phyloP scores from a whole-genome alignment of 768 basidiomycete species.

The Leccinum longicurvipes region DNA sequence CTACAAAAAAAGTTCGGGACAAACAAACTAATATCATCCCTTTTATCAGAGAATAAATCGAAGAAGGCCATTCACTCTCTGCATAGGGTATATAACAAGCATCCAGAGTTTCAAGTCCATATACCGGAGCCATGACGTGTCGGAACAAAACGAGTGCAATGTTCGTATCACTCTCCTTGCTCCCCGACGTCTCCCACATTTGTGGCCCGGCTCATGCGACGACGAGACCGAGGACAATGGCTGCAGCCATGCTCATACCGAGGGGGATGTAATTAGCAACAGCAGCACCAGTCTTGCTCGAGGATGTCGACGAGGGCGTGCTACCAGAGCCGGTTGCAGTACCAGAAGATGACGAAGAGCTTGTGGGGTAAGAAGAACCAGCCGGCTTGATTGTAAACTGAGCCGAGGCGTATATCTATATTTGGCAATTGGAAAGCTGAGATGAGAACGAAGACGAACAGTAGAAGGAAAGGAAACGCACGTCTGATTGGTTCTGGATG shows the following conservation, averaged over 20 bases:
- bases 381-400: slow-evolving; percentile 59
- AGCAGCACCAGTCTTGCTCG: slow-evolving; percentile 9
- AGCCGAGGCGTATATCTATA: slow-evolving; percentile 57
- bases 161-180: background rate
- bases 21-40: background rate
- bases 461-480: slow-evolving; percentile 32
- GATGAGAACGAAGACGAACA: background rate
- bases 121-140: slow-evolving; percentile 1
- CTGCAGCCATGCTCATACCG: slow-evolving; percentile 30
- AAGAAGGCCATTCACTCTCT: slow-evolving; percentile 3
- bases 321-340: slow-evolving; percentile 20
- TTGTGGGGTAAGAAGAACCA: slow-evolving; percentile 50
- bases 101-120: background rate
- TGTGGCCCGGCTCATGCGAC: slow-evolving; percentile 20
- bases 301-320: slow-evolving; percentile 16
- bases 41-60: background rate
- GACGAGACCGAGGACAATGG: slow-evolving; percentile 24
- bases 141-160: background rate
- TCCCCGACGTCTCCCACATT: background rate
- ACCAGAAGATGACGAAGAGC: slow-evolving; percentile 28
- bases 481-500: slow-evolving; percentile 48
- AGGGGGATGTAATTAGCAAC: slow-evolving; percentile 23
- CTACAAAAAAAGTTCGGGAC: background rate
- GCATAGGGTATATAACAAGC: slow-evolving; percentile 16
- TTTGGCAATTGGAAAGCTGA: background rate